phyloP scores from a whole-genome alignment of 768 basidiomycete species.

The Leccinum boreale region DNA sequence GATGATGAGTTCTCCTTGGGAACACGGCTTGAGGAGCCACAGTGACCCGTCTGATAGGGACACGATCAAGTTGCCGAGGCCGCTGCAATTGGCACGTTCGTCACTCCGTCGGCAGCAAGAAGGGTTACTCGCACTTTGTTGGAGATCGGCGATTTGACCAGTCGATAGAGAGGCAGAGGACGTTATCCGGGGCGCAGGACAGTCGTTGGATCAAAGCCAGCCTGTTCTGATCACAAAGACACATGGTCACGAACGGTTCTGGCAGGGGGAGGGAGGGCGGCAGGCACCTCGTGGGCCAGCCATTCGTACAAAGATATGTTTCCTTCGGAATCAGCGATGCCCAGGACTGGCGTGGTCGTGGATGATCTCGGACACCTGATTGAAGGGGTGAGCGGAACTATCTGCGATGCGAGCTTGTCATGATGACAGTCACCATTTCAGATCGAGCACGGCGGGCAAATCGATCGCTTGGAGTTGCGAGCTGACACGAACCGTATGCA shows the following conservation, averaged over 20 bases:
- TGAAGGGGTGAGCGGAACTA: constrained; percentile 6
- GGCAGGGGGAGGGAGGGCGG: not conserved
- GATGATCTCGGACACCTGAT: constrained; percentile 57
- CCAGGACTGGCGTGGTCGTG: constrained; percentile 49
- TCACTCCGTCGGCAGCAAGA: constrained; percentile 1
- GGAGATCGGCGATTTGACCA: constrained; percentile 74
- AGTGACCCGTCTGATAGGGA: constrained; percentile 82
- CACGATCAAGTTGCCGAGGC: constrained; percentile 59
- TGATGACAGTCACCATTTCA: constrained; percentile 76
- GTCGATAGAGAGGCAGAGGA: constrained; percentile 87
- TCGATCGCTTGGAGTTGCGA: constrained; percentile 63
- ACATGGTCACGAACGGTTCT: not conserved
- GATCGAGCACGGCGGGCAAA: constrained; percentile 82
- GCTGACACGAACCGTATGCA: constrained; percentile 30
- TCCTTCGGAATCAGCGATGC: constrained; percentile 85
- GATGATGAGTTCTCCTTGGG: constrained; percentile 42
- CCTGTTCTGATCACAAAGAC: constrained; percentile 32
- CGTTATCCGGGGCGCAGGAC: constrained; percentile 48
- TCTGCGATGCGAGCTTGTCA: not conserved
- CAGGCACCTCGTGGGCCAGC: constrained; percentile 43
- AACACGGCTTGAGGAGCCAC: constrained; percentile 53
- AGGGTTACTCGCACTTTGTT: constrained; percentile 38
- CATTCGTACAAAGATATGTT: constrained; percentile 63
- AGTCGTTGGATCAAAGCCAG: constrained; percentile 42
- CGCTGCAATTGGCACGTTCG: constrained; percentile 30